A percentile compares a stretch with the other conserved stretches of the same genome.
phyloP scores from a whole-genome alignment of 441 rosid species.

The Rhodomyrtus psidioides region DNA sequence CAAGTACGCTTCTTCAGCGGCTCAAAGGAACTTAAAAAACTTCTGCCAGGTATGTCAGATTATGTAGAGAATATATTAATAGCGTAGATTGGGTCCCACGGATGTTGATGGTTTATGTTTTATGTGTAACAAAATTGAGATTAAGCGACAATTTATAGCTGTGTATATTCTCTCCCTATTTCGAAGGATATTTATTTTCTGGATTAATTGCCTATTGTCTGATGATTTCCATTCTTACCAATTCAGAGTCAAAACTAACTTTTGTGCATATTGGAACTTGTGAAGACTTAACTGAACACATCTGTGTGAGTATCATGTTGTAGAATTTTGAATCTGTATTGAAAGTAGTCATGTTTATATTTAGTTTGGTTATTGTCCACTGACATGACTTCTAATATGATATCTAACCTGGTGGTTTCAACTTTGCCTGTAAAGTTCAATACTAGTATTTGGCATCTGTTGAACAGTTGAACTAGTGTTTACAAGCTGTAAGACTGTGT shows the following conservation, averaged over 20 bases:
- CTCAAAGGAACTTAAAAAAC: slow-evolving; percentile 67
- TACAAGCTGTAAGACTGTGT: neutral
- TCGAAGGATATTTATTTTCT: neutral
- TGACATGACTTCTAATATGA: neutral
- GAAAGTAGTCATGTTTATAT: neutral
- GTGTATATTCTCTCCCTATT: neutral
- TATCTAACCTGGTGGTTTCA: neutral
- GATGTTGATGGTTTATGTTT: neutral
- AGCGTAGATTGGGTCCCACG: neutral
- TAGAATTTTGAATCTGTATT: neutral
- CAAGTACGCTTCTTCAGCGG: slow-evolving; percentile 71
- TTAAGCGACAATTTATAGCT: neutral
- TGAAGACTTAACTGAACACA: neutral
- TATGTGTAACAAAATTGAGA: neutral
- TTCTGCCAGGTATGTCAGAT: slow-evolving; percentile 41
- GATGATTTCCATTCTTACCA: neutral
- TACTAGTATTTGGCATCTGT: neutral
- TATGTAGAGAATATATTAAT: neutral
- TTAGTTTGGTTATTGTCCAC: neutral
- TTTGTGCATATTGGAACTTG: neutral
- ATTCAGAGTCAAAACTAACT: neutral
- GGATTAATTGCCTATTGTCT: neutral
- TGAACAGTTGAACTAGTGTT: neutral
- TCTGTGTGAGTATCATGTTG: neutral
- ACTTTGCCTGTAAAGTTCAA: neutral